phyloP scores from a whole-genome alignment of 129 eudicot genomes.

The Ambrosia artemisiifolia region DNA sequence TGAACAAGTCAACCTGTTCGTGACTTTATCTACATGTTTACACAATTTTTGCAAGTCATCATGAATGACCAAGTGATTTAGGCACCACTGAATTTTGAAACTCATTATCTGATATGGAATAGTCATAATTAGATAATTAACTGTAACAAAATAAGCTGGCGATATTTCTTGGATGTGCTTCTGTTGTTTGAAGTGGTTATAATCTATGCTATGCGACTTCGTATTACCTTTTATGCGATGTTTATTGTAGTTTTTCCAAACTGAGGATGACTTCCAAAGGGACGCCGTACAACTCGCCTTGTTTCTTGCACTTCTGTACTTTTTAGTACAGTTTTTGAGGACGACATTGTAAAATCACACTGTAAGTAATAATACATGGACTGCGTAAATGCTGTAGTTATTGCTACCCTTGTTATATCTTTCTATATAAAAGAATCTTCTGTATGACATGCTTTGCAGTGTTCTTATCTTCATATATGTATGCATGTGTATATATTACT shows the following conservation, averaged over 20 bases:
- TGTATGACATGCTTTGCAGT: too few relatives aligned
- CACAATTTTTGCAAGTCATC: not conserved
- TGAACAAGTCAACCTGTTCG: too few relatives aligned
- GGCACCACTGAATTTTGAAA: not conserved
- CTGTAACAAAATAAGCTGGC: not conserved
- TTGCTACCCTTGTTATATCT: slow-evolving; percentile 16
- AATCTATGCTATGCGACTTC: not conserved
- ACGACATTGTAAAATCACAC: slow-evolving; percentile 53
- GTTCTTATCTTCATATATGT: not conserved
- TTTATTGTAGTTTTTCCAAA: slow-evolving; percentile 74
- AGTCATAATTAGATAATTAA: not conserved
- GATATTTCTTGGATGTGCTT: not conserved
- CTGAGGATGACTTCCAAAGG: slow-evolving; percentile 78
- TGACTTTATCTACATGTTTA: not conserved
- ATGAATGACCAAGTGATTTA: not conserved
- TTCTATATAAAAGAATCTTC: not conserved
- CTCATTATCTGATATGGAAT: not conserved
- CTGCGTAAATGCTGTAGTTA: slow-evolving; percentile 22
- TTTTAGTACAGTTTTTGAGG: slow-evolving; percentile 78
- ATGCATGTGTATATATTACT: not conserved
- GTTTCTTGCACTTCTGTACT: slow-evolving; percentile 73
- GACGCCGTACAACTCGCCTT: slow-evolving; percentile 79
- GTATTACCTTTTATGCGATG: not conserved
- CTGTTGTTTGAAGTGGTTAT: too few relatives aligned
- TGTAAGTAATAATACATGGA: not conserved